Percentiles rank a stretch among this genome's conserved stretches.
These are phyloP conservation scores for Solanum hybrid DNA, from an alignment of 305 asterid species.

Conservation along the genomic window DNA sequence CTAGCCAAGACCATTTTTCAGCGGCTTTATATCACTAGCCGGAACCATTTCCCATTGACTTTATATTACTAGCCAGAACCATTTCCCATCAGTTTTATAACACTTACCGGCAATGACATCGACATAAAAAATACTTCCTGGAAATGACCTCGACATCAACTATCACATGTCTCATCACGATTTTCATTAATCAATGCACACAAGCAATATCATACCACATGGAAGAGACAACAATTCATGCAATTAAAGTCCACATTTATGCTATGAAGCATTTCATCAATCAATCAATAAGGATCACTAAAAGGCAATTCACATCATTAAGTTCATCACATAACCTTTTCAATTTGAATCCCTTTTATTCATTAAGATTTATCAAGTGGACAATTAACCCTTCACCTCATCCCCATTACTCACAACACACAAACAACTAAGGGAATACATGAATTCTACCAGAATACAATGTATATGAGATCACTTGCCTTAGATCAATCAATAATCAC, in stretches of 20 bases:
- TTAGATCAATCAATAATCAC: neutral
- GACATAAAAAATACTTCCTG: neutral
- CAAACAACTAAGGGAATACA: neutral
- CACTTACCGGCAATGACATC: neutral
- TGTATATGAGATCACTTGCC: neutral
- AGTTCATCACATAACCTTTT: neutral
- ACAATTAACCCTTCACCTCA: neutral
- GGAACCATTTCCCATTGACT: neutral
- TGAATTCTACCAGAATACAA: neutral
- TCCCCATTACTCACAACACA: neutral
- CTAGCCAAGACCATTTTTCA: neutral
- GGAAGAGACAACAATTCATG: neutral
- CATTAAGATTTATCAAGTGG: neutral
- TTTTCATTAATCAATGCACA: neutral
- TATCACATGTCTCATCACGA: neutral
- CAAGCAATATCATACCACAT: neutral
- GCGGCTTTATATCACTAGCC: neutral
- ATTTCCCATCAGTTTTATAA: neutral
- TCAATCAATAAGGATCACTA: neutral
- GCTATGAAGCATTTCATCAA: neutral
- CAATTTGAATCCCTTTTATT: neutral
- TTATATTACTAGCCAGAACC: neutral
- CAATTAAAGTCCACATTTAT: neutral
- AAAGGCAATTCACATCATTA: neutral
- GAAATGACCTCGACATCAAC: neutral